Evolutionary conservation across 2,329 filamentous ascomycete genomes (phyloP).

Genomic region (Curvularia sp.): DNA sequence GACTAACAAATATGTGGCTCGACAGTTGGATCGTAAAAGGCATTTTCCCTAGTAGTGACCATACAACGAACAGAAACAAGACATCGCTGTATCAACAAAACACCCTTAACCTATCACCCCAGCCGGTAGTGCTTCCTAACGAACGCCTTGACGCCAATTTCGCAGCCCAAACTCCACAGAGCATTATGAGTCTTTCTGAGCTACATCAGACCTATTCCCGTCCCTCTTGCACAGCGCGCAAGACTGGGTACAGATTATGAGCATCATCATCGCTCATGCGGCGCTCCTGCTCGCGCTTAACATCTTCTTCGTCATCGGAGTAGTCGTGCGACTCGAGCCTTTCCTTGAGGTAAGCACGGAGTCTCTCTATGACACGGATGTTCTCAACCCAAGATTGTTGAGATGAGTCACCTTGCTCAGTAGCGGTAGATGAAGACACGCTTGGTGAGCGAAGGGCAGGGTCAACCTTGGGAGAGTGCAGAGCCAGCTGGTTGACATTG

Average conservation of each 20-base stretch:
- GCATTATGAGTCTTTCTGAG: slow-evolving; percentile 6
- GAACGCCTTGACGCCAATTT: slow-evolving; percentile 27
- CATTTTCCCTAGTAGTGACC: slow-evolving; percentile 18
- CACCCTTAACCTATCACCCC: slow-evolving; percentile 14
- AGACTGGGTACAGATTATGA: slow-evolving; percentile 51
- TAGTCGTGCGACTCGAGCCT: slow-evolving; percentile 61
- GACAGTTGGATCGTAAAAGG: slow-evolving; percentile 14
- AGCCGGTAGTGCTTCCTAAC: slow-evolving; percentile 4
- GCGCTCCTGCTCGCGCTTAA: slow-evolving; percentile 36
- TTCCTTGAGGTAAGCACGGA: slow-evolving; percentile 64
- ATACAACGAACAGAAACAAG: slow-evolving; percentile 16
- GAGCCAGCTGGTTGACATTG: slow-evolving; percentile 49
- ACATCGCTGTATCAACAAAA: slow-evolving; percentile 19
- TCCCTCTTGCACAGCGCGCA: slow-evolving; percentile 51
- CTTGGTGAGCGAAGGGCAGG: slow-evolving; percentile 51
- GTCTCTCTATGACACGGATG: slow-evolving; percentile 67
- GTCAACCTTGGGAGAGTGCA: slow-evolving; percentile 52
- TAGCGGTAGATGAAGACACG: slow-evolving; percentile 44
- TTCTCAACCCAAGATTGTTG: slow-evolving; percentile 69
- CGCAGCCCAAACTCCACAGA: slow-evolving; percentile 24
- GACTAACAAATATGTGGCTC: slow-evolving; percentile 19
- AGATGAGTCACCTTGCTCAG: slow-evolving; percentile 44
- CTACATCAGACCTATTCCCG: slow-evolving; percentile 35
- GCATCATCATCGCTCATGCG: slow-evolving; percentile 50
- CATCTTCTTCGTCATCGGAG: slow-evolving; percentile 47